Conservation (phyloP, 441 rosid genomes). For the Syzygium malaccense region DNA sequence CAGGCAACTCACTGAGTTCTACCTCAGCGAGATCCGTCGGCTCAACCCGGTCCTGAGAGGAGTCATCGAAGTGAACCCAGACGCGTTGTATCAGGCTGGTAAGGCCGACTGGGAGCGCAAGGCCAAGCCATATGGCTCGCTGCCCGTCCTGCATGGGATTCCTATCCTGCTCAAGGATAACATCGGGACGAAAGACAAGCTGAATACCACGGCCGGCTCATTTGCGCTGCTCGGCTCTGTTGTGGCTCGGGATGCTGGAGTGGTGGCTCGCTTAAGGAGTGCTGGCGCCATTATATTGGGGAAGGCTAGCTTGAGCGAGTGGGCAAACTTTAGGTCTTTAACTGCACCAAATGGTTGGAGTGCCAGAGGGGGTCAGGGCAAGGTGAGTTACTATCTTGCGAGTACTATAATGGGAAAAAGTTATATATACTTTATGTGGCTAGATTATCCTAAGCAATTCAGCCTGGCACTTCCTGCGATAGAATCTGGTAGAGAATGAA, state of each 20-base stretch:
- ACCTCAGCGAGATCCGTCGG: constrained; percentile 4
- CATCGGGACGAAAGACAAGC: constrained; percentile 13
- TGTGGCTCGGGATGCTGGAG: constrained; percentile 8
- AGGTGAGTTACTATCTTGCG: neutral
- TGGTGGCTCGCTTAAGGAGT: constrained; percentile 10
- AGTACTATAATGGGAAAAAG: neutral
- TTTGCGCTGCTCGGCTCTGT: constrained; percentile 13
- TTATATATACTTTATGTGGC: neutral
- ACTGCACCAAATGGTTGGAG: constrained; percentile 8
- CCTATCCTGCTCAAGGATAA: constrained; percentile 15
- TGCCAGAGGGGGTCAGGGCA: constrained; percentile 14
- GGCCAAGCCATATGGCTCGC: neutral
- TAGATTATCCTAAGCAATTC: neutral
- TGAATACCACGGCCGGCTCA: constrained; percentile 14
- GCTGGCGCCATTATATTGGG: constrained; percentile 7
- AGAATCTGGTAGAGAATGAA: too few species aligned
- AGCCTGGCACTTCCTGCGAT: neutral
- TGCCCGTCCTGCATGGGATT: constrained; percentile 10
- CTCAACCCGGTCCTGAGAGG: constrained; percentile 9
- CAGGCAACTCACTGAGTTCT: constrained; percentile 10
- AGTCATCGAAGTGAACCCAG: constrained; percentile 16
- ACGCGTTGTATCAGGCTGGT: neutral
- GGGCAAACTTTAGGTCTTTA: neutral
- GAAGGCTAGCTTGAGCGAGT: constrained; percentile 17
- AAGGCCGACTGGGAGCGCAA: neutral